Evolutionary conservation across 1,139 yeast genomes (phyloP).

Genomic region (Hanseniaspora sp.): DNA sequence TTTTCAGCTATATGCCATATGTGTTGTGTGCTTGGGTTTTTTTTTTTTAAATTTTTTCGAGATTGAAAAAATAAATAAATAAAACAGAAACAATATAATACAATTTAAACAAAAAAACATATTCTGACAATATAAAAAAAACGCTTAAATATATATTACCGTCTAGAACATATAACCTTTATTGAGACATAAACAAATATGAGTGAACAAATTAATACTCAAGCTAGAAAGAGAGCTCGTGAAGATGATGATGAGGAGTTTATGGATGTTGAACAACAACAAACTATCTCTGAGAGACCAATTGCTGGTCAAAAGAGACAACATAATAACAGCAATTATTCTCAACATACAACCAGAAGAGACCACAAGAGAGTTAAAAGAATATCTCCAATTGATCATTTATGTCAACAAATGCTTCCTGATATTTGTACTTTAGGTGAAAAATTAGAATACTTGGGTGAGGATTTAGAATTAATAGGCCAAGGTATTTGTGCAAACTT

Average conservation of each 20-base stretch:
- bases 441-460: conserved; percentile 46
- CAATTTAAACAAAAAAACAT: no score
- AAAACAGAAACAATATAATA: no score
- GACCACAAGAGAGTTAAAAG: conserved; percentile 29
- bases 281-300: neutral
- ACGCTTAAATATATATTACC: no score
- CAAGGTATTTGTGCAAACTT: conserved; percentile 60
- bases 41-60: no score
- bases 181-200: conserved; percentile 17
- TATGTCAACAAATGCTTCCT: conserved; percentile 34
- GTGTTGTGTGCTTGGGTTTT: no score
- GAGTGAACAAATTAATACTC: conserved; percentile 3
- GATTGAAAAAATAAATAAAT: no score
- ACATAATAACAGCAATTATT: conserved; percentile 4
- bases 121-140: no score
- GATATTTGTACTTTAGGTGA: conserved; percentile 62
- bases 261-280: conserved; percentile 9
- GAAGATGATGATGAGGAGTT: conserved; percentile 8
- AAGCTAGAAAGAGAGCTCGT: conserved; percentile 11
- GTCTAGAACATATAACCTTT: neutral
- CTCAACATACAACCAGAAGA: conserved; percentile 13
- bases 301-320: conserved; percentile 10
- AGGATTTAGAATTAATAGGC: conserved; percentile 56
- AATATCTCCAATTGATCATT: conserved; percentile 33
- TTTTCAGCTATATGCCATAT: no score